A percentile compares a stretch with the other conserved stretches of the same genome.
Evolutionary conservation across 305 asterid genomes (phyloP).

Genomic region (Fraxinus baroniana): DNA sequence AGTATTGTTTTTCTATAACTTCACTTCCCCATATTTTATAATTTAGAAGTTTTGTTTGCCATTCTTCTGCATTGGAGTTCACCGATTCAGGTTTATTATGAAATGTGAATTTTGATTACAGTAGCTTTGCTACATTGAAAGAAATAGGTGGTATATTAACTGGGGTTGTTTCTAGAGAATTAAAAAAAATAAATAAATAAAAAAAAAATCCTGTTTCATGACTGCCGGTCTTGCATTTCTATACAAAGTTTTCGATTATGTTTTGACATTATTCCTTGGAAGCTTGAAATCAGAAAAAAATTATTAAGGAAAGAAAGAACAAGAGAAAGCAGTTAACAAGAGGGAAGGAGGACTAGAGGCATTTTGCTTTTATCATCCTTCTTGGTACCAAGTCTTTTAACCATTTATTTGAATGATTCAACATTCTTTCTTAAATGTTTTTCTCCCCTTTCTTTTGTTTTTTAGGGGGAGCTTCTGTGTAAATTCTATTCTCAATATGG

Average conservation of each 20-base stretch:
- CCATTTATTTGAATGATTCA: constrained; percentile 12
- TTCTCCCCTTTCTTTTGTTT: constrained; percentile 32
- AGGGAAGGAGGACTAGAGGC: neutral
- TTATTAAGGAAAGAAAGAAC: neutral
- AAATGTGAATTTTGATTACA: neutral
- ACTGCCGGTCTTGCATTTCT: neutral
- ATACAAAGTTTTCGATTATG: neutral
- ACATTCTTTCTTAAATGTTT: constrained; percentile 23
- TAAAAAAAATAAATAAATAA: neutral
- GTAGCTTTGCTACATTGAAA: neutral
- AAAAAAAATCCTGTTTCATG: neutral
- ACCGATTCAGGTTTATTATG: neutral
- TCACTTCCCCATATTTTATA: neutral
- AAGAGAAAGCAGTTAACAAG: constrained; percentile 7
- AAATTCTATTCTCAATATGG: constrained; percentile 94
- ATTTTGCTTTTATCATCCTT: constrained; percentile 6
- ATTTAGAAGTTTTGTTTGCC: neutral
- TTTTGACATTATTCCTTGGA: neutral
- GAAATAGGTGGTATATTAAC: neutral
- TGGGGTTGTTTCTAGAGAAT: neutral
- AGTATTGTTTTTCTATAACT: neutral
- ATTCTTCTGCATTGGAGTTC: neutral
- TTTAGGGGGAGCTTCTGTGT: constrained; percentile 91
- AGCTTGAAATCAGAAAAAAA: neutral
- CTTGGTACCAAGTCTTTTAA: constrained; percentile 9